Evolutionary conservation across 768 basidiomycete genomes (phyloP).

Genomic region (Suillus discolor): DNA sequence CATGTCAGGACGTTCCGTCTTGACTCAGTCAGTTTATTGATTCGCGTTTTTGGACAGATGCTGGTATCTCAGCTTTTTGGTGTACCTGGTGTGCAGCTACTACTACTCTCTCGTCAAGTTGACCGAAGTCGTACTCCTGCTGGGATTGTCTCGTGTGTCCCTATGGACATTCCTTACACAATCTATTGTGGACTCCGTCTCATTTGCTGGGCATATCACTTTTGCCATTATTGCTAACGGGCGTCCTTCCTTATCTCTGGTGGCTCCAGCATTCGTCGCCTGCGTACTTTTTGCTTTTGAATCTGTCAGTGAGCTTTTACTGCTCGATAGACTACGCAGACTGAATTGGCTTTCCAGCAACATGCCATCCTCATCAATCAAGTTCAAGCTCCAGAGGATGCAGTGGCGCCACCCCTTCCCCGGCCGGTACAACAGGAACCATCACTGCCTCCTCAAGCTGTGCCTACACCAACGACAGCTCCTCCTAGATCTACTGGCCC

Average conservation of each 20-base stretch:
- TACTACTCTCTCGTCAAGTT: conserved; percentile 74
- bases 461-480: conserved; percentile 24
- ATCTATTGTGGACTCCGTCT: conserved; percentile 76
- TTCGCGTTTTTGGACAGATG: conserved; percentile 51
- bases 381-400: conserved; percentile 79
- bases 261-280: conserved; percentile 84
- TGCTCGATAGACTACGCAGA: neutral
- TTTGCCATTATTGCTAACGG: conserved; percentile 87
- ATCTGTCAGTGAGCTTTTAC: conserved; percentile 55
- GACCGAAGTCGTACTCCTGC: conserved; percentile 77
- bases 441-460: conserved; percentile 17
- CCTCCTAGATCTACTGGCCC: conserved; percentile 18
- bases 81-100: conserved; percentile 68
- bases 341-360: conserved; percentile 54
- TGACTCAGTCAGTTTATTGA: conserved; percentile 1
- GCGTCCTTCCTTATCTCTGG: conserved; percentile 73
- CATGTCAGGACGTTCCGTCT: conserved; percentile 42
- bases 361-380: conserved; percentile 80
- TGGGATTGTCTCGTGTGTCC: conserved; percentile 75
- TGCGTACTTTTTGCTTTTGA: conserved; percentile 81
- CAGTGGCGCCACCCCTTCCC: conserved; percentile 33
- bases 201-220: conserved; percentile 88
- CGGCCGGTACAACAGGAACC: conserved; percentile 15
- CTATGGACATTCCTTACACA: conserved; percentile 84
- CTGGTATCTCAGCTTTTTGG: conserved; percentile 65